phyloP scores from a whole-genome alignment of 306 rosid genomes.

The Cucurbita moschata region DNA sequence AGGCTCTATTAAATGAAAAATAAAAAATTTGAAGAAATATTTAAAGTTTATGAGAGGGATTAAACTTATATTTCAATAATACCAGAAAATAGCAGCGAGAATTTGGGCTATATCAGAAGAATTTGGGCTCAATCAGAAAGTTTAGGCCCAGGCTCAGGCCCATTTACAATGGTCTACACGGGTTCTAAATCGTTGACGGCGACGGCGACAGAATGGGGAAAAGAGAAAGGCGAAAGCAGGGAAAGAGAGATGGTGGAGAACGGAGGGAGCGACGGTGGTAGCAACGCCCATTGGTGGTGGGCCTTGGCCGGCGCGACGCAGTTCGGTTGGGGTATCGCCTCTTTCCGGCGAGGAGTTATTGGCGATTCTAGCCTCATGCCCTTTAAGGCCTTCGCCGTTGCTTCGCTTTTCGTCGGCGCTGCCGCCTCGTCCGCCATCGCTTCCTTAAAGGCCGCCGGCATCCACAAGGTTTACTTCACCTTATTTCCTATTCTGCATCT shows the following conservation, averaged over 20 bases:
- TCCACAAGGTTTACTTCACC: constrained; percentile 32
- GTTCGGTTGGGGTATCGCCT: constrained; percentile 43
- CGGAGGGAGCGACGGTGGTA: constrained; percentile 14
- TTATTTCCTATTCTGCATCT: too few species aligned
- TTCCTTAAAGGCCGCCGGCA: constrained; percentile 37
- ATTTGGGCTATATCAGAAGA: not conserved
- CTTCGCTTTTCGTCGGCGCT: constrained; percentile 67
- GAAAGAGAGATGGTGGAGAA: constrained; percentile 2
- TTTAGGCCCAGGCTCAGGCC: not conserved
- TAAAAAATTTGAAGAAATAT: too few species aligned
- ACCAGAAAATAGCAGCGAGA: not conserved
- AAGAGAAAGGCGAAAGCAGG: not conserved
- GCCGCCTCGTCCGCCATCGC: constrained; percentile 50
- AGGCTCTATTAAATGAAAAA: too few species aligned
- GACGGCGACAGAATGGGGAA: not conserved
- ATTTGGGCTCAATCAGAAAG: not conserved
- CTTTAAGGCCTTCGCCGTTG: constrained; percentile 58
- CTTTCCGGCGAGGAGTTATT: constrained; percentile 25
- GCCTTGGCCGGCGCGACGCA: constrained; percentile 49
- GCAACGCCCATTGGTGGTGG: constrained; percentile 42
- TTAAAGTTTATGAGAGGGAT: too few species aligned
- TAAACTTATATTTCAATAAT: too few species aligned
- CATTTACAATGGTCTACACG: not conserved
- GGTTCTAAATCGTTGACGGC: not conserved
- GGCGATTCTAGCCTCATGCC: constrained; percentile 60